A percentile compares a stretch with the other conserved stretches of the same genome.
Conservation (phyloP, 2,329 filamentous ascomycete species). For the Cryphonectria carpinicola region DNA sequence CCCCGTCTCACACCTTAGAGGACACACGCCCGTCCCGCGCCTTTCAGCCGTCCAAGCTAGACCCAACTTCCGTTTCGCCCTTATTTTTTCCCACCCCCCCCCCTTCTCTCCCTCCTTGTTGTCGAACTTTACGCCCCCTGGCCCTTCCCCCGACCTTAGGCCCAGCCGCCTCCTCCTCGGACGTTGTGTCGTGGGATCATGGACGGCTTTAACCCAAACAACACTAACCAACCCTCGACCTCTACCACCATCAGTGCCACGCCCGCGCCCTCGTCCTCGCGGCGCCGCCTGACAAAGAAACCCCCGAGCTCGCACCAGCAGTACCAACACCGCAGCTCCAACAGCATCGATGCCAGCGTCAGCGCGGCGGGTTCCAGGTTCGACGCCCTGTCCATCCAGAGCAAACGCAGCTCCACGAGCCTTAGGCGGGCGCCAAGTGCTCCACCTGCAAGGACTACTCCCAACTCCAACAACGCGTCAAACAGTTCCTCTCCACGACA, state of each 20-base stretch:
- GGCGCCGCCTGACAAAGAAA: conserved; percentile 67
- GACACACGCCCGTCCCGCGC: conserved; percentile 23
- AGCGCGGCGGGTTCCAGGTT: conserved; percentile 42
- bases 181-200: conserved; percentile 43
- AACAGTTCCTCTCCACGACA: conserved; percentile 54
- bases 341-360: conserved; percentile 48
- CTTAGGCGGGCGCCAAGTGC: conserved; percentile 65
- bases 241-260: conserved; percentile 25
- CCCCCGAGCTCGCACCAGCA: conserved; percentile 53
- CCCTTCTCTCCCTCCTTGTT: not conserved
- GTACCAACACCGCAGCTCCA: conserved; percentile 50
- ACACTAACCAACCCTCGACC: conserved; percentile 31
- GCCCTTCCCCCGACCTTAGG: conserved; percentile 8
- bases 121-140: conserved; percentile 1
- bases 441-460: conserved; percentile 53
- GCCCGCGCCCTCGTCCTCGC: conserved; percentile 53
- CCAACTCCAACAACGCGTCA: conserved; percentile 53
- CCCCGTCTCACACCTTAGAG: conserved; percentile 12
- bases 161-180: conserved; percentile 20
- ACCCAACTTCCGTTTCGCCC: conserved; percentile 26
- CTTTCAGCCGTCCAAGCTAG: conserved; percentile 28
- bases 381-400: conserved; percentile 62
- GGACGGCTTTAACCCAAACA: conserved; percentile 47
- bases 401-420: conserved; percentile 67
- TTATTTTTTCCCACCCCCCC: conserved; percentile 1